These are phyloP conservation scores for Fusarium fracticaudum DNA, from an alignment of 2,329 filamentous ascomycete species.

Conservation along the genomic window DNA sequence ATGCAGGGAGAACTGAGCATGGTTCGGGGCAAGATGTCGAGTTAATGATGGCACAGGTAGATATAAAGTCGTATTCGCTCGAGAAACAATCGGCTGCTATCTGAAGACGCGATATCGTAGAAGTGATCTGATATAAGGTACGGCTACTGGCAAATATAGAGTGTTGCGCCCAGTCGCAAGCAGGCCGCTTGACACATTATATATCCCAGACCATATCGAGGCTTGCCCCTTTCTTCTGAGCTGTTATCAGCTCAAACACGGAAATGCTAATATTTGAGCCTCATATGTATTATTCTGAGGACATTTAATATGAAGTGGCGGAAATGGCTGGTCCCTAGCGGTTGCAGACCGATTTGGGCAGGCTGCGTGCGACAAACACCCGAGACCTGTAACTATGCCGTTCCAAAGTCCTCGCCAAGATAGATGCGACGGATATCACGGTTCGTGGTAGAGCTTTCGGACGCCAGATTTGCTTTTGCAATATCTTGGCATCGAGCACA, in stretches of 20 bases:
- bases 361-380: background rate
- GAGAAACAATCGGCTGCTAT: background rate
- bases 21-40: background rate
- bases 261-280: background rate
- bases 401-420: background rate
- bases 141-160: background rate
- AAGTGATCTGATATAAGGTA: background rate
- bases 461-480: background rate
- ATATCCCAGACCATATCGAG: background rate
- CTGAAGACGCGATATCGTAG: background rate
- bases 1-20: background rate
- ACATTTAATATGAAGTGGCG: constrained; percentile 23
- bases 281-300: background rate
- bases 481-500: background rate
- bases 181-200: background rate
- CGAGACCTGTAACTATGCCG: background rate
- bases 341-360: background rate
- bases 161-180: background rate
- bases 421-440: background rate
- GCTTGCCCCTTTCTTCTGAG: background rate
- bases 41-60: background rate
- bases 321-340: background rate
- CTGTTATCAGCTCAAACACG: background rate
- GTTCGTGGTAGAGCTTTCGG: background rate
- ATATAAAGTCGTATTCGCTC: background rate